Evolutionary conservation across 768 basidiomycete species (phyloP), one percentile per base, ranked within the genome.

Genomic region (Pulveroboletus sp.): DNA sequence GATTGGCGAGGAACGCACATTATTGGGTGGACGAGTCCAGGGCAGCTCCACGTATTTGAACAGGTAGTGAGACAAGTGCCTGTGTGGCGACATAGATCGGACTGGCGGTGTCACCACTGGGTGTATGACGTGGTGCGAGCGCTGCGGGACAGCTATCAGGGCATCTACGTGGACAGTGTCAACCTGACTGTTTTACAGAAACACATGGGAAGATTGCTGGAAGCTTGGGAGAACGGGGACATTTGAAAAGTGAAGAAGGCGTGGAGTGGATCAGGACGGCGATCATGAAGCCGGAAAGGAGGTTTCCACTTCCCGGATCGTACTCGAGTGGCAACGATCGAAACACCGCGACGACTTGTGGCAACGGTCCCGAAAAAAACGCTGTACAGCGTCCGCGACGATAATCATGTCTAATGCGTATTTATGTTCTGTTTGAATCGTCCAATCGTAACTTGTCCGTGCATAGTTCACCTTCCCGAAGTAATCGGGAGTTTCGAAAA

Each of bases 201-300:
- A 11, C 60, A 56, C 5, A 69, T 67, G 65, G 49, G 47, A 20
- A 47, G 36, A 32, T 32, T 67, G 14, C 45, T 69, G 50, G 65
- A 67, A 2, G 63, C 60, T 46, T 68, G 65, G 65, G 63, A 67
- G 47, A 54, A 45, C 11, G 60, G 60, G 13, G 62, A 68, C 27
- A 61, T 67, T 19, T 63, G 49, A 52, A 7, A n/a, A 5, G 16
- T 24, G 17, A 27, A 11, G n/a, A 20, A 4, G 39, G 31, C 14
- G 6, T 31, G 3, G 11, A 12, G n/a, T 42, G 27, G 8, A 30
- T 35, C 16, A 12, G 49, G 13, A 11, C 50, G 47, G 49, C 27
- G 49, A 48, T 45, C 48, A 30, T 35, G 12, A 23, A 23, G 13
- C 1, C 36, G 20, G 13, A 37, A 31, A 24, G 13, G 23, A 9